A percentile compares a stretch with the other conserved stretches of the same genome.
Conservation (phyloP, 2,329 filamentous ascomycete genomes). For the Aspergillus persii region DNA sequence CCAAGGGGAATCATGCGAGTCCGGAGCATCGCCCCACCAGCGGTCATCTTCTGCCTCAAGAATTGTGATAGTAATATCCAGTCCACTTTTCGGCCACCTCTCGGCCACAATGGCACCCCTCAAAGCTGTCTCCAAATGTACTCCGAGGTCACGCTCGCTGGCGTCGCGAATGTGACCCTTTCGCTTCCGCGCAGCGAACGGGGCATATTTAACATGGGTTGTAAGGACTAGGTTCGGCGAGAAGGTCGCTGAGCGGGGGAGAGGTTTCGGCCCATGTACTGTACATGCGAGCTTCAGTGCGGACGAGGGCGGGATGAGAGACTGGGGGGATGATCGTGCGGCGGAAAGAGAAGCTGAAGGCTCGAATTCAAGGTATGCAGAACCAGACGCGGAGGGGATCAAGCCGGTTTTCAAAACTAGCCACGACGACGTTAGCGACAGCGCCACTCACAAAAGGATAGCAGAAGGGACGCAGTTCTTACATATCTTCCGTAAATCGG, state of each 20-base stretch:
- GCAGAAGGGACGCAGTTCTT: slow-evolving; percentile 35
- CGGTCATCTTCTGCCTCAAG: slow-evolving; percentile 87
- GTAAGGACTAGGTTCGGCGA: slow-evolving; percentile 88
- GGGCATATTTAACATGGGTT: slow-evolving; percentile 93
- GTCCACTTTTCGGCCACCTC: slow-evolving; percentile 95
- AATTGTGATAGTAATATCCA: slow-evolving; percentile 92
- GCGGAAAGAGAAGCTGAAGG: slow-evolving; percentile 46
- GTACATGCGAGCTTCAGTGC: slow-evolving; percentile 90
- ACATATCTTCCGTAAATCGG: slow-evolving; percentile 85
- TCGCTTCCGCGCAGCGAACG: slow-evolving; percentile 80
- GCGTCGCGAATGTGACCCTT: slow-evolving; percentile 83
- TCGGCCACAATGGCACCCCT: slow-evolving; percentile 88
- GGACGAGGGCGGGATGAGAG: slow-evolving; percentile 55
- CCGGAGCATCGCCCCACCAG: slow-evolving; percentile 59
- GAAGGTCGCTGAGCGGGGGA: slow-evolving; percentile 87
- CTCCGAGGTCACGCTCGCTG: slow-evolving; percentile 82
- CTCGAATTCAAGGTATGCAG: slow-evolving; percentile 64
- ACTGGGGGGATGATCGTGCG: slow-evolving; percentile 43
- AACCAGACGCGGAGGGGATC: slow-evolving; percentile 89
- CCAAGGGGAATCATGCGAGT: slow-evolving; percentile 64
- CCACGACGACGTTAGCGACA: slow-evolving; percentile 18
- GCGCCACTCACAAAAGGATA: background rate
- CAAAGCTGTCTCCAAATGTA: slow-evolving; percentile 87
- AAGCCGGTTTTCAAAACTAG: slow-evolving; percentile 86
- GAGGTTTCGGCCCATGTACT: slow-evolving; percentile 86